These are phyloP conservation scores for Berberis vulgaris DNA, from an alignment of 164 flowering plant genomes.

Conservation along the genomic window DNA sequence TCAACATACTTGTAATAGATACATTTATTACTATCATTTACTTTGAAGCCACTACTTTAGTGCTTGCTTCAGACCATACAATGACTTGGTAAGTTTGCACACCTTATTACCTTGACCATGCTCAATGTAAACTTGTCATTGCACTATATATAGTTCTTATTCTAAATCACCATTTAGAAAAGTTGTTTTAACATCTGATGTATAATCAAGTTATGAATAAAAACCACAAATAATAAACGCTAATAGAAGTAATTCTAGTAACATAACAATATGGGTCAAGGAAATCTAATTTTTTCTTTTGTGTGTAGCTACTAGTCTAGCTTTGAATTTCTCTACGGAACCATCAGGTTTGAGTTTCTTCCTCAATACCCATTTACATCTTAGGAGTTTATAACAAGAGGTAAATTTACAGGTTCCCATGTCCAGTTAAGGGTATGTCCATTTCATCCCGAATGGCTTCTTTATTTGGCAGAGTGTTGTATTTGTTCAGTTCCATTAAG, in stretches of 20 bases:
- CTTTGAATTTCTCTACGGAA: too few species aligned
- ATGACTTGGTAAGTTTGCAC: neutral
- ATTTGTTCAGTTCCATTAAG: too few species aligned
- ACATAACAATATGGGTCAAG: neutral
- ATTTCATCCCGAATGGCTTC: neutral
- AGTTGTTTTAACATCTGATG: conserved; percentile 4
- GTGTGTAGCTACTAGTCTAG: neutral
- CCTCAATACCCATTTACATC: neutral
- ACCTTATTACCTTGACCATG: neutral
- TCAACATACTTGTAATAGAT: neutral
- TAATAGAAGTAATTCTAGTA: neutral
- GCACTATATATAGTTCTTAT: neutral
- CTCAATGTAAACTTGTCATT: neutral
- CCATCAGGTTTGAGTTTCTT: too few species aligned
- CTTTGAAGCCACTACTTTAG: neutral
- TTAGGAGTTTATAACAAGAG: neutral
- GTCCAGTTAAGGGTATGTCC: neutral
- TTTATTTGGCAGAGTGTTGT: neutral
- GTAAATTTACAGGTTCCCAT: neutral
- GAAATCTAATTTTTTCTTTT: neutral
- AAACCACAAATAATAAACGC: neutral
- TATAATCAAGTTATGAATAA: neutral
- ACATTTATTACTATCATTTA: neutral
- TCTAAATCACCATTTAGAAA: neutral
- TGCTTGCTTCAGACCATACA: neutral